phyloP scores from a whole-genome alignment of 116 monocot genomes.

The Zostera marina region DNA sequence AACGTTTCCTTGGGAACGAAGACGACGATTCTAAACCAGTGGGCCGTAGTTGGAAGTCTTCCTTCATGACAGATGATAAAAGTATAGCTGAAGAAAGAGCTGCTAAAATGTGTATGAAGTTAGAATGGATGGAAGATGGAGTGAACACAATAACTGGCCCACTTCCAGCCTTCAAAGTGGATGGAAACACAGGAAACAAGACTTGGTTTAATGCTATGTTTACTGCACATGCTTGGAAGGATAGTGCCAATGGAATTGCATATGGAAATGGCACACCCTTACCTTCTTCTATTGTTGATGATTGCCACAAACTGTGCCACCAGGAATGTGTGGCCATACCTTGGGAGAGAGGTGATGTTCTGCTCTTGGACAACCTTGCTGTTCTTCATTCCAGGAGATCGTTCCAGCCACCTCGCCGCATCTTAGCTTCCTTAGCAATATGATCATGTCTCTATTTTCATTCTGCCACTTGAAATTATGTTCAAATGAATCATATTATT shows the following conservation, averaged over 20 bases:
- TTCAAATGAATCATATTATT: too few species aligned
- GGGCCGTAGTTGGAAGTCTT: conserved; percentile 87
- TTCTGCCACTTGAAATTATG: too few species aligned
- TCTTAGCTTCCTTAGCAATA: conserved; percentile 44
- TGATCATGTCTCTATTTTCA: too few species aligned
- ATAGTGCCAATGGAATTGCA: conserved; percentile 60
- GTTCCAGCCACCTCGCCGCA: conserved; percentile 70
- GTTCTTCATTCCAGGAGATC: conserved; percentile 67
- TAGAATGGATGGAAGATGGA: conserved; percentile 81
- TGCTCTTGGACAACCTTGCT: conserved; percentile 78
- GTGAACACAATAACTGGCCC: conserved; percentile 91
- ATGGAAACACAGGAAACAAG: conserved; percentile 39
- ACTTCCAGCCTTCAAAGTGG: conserved; percentile 62
- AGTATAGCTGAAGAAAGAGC: conserved; percentile 73
- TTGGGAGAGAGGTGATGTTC: conserved; percentile 73
- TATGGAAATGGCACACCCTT: conserved; percentile 75
- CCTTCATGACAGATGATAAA: conserved; percentile 71
- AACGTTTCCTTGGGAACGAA: conserved; percentile 42
- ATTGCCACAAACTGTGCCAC: conserved; percentile 60
- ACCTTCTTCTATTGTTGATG: conserved; percentile 49
- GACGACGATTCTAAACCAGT: conserved; percentile 89
- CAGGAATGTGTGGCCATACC: conserved; percentile 74
- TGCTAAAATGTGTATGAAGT: conserved; percentile 52
- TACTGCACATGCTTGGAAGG: conserved; percentile 84
- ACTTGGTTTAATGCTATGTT: conserved; percentile 99